These are phyloP conservation scores for Apophysomyces trapeziformis DNA, from an alignment of 371 early-diverging fungal species.

Conservation along the genomic window DNA sequence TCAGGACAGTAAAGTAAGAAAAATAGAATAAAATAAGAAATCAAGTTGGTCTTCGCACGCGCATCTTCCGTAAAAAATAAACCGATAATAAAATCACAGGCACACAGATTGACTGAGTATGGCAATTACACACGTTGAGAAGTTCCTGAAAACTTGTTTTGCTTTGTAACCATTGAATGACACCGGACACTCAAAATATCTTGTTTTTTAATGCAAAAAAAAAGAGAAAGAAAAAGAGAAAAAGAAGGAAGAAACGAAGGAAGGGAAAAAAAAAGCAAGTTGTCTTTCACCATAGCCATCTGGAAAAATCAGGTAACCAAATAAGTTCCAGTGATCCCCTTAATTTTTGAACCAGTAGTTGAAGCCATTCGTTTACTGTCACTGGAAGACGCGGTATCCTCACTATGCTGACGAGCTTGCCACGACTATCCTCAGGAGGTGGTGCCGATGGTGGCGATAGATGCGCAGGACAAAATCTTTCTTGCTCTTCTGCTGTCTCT, in stretches of 20 bases:
- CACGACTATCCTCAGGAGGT: background rate
- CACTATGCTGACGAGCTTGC: background rate
- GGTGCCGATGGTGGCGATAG: background rate
- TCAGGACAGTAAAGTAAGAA: conserved; percentile 3
- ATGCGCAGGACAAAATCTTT: too few species aligned
- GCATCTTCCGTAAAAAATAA: background rate
- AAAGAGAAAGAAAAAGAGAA: background rate
- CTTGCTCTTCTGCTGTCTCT: too few species aligned
- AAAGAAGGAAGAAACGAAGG: too few species aligned
- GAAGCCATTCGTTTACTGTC: conserved; percentile 10
- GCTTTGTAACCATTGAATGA: background rate
- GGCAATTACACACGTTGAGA: background rate
- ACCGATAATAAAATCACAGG: background rate
- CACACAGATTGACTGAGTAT: background rate
- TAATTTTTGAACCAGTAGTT: background rate
- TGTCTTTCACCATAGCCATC: background rate
- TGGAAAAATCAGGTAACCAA: background rate
- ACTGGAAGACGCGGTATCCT: background rate
- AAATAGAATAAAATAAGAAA: background rate
- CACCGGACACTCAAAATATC: background rate
- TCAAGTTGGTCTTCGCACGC: conserved; percentile 4
- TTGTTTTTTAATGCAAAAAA: background rate
- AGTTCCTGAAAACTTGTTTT: background rate
- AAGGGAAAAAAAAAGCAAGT: too few species aligned
- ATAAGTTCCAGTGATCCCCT: background rate